Percentiles rank a stretch among this genome's conserved stretches.
phyloP scores from a whole-genome alignment of 805 yeast species.

The Saccharomycopsis sp. region DNA sequence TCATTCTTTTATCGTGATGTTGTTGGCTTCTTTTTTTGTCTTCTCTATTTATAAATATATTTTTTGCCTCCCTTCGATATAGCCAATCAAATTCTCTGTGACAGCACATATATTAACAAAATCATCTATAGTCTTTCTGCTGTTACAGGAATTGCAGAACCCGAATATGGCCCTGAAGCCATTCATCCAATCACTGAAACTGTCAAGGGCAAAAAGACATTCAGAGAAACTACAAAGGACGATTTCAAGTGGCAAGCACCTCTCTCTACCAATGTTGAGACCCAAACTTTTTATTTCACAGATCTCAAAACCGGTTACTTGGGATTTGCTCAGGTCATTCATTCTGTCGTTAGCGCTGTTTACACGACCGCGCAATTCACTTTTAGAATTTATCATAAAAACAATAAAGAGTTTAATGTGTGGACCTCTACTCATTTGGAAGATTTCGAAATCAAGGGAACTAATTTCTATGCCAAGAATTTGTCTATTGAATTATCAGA shows the following conservation, averaged over 20 bases:
- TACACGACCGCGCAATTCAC: slow-evolving; percentile 92
- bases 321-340: slow-evolving; percentile 92
- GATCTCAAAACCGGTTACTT: slow-evolving; percentile 51
- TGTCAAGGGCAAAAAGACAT: slow-evolving; percentile 49
- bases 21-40: not conserved
- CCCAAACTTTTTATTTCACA: slow-evolving; percentile 83
- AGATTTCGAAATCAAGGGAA: slow-evolving; percentile 62
- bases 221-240: slow-evolving; percentile 44
- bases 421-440: slow-evolving; percentile 93
- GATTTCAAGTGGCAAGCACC: slow-evolving; percentile 77
- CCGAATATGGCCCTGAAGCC: slow-evolving; percentile 90
- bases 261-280: slow-evolving; percentile 82
- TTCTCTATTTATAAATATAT: not conserved
- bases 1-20: not conserved
- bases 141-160: slow-evolving; percentile 95
- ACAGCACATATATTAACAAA: too few species aligned
- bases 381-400: slow-evolving; percentile 61
- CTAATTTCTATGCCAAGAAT: slow-evolving; percentile 72
- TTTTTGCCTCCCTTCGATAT: too few species aligned
- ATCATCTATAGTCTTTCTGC: slow-evolving; percentile 89
- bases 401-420: slow-evolving; percentile 41
- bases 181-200: slow-evolving; percentile 72
- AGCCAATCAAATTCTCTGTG: too few species aligned
- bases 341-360: slow-evolving; percentile 75
- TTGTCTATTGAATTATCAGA: slow-evolving; percentile 53